A percentile compares a stretch with the other conserved stretches of the same genome.
Evolutionary conservation across 83 land plant genomes (phyloP).

Genomic region (Picea engelmannii): DNA sequence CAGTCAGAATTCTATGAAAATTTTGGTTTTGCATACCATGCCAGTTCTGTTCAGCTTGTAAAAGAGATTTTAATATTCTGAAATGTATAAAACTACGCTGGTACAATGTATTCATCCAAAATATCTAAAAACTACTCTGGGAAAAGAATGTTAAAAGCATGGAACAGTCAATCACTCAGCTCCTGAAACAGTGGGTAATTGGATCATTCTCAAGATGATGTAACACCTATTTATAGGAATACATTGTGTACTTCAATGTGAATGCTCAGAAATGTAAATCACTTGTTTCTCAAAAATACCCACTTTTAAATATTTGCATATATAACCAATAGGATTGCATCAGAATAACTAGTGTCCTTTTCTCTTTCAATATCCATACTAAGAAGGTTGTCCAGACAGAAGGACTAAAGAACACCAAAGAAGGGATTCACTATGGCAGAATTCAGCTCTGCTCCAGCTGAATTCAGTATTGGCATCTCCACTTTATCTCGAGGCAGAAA

Average conservation of each 20-base stretch:
- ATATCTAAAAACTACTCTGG: too few relatives aligned
- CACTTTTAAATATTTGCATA: not conserved
- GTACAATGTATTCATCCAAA: too few relatives aligned
- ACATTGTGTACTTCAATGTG: not conserved
- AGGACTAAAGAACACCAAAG: constrained; percentile 69
- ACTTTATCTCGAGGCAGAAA: constrained; percentile 74
- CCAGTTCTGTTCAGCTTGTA: too few relatives aligned
- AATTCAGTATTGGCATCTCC: constrained; percentile 55
- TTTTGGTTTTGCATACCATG: too few relatives aligned
- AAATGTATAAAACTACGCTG: too few relatives aligned
- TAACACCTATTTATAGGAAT: not conserved
- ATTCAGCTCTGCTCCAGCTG: constrained; percentile 66
- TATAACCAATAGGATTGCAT: not conserved
- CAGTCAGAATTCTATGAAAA: too few relatives aligned
- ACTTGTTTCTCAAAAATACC: too few relatives aligned
- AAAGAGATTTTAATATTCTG: too few relatives aligned
- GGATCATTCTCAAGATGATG: not conserved
- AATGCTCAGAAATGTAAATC: not conserved
- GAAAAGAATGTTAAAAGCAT: too few relatives aligned
- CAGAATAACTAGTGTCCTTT: too few relatives aligned
- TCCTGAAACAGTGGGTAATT: not conserved
- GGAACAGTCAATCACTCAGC: too few relatives aligned
- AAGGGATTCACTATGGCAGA: constrained; percentile 84
- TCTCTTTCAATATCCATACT: not conserved
- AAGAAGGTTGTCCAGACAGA: not conserved